These are phyloP conservation scores for Verticillium nubilum DNA, from an alignment of 2,329 filamentous ascomycete species.

Conservation along the genomic window DNA sequence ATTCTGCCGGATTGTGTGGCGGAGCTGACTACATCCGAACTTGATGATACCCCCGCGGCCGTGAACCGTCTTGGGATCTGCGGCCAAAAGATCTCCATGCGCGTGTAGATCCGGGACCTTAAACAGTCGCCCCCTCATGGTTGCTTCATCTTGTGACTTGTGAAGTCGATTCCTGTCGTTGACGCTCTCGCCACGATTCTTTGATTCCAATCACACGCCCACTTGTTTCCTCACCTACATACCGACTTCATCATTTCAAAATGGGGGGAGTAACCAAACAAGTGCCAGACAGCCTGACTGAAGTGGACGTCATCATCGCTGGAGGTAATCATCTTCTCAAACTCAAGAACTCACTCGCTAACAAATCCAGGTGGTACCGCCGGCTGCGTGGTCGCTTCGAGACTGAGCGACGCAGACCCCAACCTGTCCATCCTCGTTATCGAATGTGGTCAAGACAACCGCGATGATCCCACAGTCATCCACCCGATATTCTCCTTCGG, in stretches of 20 bases:
- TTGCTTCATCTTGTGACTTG: too few relatives aligned
- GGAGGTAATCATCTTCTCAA: conserved; percentile 9
- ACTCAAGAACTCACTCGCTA: neutral
- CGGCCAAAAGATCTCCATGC: too few relatives aligned
- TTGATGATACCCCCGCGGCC: neutral
- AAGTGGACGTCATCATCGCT: conserved; percentile 16
- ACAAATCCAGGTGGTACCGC: conserved; percentile 34
- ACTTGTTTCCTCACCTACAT: neutral
- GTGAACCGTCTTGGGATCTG: neutral
- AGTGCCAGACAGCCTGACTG: conserved; percentile 5
- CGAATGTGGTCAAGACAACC: conserved; percentile 47
- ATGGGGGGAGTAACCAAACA: neutral
- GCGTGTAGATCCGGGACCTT: too few relatives aligned
- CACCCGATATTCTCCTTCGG: conserved; percentile 35
- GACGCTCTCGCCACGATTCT: too few relatives aligned
- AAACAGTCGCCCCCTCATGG: too few relatives aligned
- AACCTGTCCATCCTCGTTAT: conserved; percentile 44
- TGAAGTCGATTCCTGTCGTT: too few relatives aligned
- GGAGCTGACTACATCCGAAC: neutral
- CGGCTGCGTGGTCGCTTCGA: conserved; percentile 40
- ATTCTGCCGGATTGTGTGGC: neutral
- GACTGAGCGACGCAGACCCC: conserved; percentile 43
- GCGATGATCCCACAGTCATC: conserved; percentile 38
- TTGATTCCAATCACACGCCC: neutral
- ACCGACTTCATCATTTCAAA: neutral